Percentiles rank a stretch among this genome's conserved stretches.
phyloP scores from a whole-genome alignment of 2,329 filamentous ascomycete species.

The Parasarocladium wereldwijsianum region DNA sequence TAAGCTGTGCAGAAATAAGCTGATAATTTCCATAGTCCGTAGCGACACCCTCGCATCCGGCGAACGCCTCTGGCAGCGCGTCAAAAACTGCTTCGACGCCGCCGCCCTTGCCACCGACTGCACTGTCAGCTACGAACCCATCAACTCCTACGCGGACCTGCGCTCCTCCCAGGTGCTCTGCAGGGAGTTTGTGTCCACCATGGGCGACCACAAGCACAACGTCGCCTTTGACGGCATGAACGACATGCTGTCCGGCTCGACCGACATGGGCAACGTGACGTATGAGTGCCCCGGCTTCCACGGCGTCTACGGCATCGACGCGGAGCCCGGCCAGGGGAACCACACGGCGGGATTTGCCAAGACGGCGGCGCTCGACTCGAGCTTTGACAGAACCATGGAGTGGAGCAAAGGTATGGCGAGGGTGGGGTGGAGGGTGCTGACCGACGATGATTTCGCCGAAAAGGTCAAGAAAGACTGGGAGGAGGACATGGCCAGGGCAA shows the following conservation, averaged over 20 bases:
- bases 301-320: conserved; percentile 29
- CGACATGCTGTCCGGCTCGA: conserved; percentile 17
- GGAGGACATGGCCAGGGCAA: conserved; percentile 2
- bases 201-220: conserved; percentile 22
- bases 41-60: conserved; percentile 4
- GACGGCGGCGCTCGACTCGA: conserved; percentile 24
- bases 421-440: conserved; percentile 16
- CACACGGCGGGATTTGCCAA: conserved; percentile 28
- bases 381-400: conserved; percentile 23
- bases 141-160: conserved; percentile 26
- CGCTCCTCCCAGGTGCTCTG: conserved; percentile 29
- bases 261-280: conserved; percentile 37
- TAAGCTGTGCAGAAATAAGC: not conserved
- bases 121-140: conserved; percentile 16
- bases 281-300: conserved; percentile 32
- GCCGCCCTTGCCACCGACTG: conserved; percentile 20
- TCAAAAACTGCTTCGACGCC: conserved; percentile 21
- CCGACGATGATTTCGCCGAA: conserved; percentile 7
- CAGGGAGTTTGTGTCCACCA: conserved; percentile 25
- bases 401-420: conserved; percentile 30
- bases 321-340: conserved; percentile 17
- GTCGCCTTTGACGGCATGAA: conserved; percentile 22
- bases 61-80: conserved; percentile 9
- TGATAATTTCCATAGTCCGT: not conserved
- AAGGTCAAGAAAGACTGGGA: conserved; percentile 3